Percentiles rank a stretch among this genome's conserved stretches.
Evolutionary conservation across 148 eudicot species (phyloP).

Genomic region (Diospyros lotus): DNA sequence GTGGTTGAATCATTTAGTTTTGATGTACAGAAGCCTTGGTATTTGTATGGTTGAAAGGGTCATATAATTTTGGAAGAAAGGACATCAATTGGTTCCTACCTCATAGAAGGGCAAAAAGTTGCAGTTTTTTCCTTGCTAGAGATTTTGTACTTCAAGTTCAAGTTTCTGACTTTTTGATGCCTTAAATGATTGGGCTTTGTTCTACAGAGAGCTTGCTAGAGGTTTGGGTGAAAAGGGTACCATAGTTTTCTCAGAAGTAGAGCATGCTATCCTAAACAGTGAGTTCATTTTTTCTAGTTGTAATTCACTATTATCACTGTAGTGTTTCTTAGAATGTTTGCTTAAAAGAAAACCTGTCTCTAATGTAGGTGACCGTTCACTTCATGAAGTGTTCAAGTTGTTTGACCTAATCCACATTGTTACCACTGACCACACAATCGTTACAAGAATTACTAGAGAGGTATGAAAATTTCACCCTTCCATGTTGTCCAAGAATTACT

Average conservation of each 20-base stretch:
- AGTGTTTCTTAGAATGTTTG: neutral
- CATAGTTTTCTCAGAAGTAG: constrained; percentile 71
- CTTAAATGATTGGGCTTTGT: constrained; percentile 5
- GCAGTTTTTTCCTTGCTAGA: too few species aligned
- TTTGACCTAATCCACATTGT: constrained; percentile 86
- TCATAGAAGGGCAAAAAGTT: too few species aligned
- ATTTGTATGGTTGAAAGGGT: too few species aligned
- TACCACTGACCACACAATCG: constrained; percentile 77
- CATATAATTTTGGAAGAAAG: too few species aligned
- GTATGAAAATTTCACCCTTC: constrained; percentile 32
- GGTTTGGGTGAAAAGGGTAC: constrained; percentile 74
- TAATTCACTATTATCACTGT: neutral
- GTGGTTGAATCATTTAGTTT: too few species aligned
- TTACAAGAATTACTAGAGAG: constrained; percentile 84
- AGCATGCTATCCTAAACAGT: constrained; percentile 76
- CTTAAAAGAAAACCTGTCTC: constrained; percentile 2
- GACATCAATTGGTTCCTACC: too few species aligned
- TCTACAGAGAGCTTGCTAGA: constrained; percentile 79
- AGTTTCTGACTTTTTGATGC: neutral
- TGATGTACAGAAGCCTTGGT: too few species aligned
- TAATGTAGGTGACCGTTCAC: constrained; percentile 65
- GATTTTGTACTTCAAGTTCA: neutral
- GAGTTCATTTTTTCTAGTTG: constrained; percentile 15
- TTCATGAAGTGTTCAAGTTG: constrained; percentile 87
- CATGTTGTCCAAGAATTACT: neutral